phyloP scores from a whole-genome alignment of 129 eudicot species.

The Logfia minima region DNA sequence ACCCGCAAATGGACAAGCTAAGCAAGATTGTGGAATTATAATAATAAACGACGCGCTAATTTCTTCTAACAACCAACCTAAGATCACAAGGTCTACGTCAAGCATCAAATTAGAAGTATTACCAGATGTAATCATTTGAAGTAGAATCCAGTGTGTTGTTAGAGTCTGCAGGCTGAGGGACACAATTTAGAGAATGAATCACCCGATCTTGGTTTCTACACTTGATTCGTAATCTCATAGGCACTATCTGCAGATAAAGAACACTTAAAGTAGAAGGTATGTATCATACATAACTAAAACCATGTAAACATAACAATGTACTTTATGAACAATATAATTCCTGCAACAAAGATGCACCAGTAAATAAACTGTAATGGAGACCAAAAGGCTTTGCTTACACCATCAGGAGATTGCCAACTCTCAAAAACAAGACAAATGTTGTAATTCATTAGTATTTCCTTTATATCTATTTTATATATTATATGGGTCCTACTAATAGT shows the following conservation, averaged over 20 bases:
- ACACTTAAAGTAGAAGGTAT: background rate
- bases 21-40: background rate
- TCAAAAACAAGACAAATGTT: background rate
- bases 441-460: background rate
- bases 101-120: constrained; percentile 14
- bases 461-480: background rate
- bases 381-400: background rate
- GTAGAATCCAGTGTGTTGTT: constrained; percentile 30
- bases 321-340: background rate
- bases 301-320: background rate
- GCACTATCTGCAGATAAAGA: constrained; percentile 49
- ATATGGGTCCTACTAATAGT: background rate
- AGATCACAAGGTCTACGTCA: background rate
- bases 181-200: constrained; percentile 33
- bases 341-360: background rate
- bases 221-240: constrained; percentile 58
- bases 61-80: background rate
- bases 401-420: background rate
- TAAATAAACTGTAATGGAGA: background rate
- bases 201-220: constrained; percentile 39
- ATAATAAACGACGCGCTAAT: background rate
- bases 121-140: constrained; percentile 67
- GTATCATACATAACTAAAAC: background rate
- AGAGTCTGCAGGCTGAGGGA: constrained; percentile 28
- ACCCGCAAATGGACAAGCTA: background rate